phyloP scores from a whole-genome alignment of 2,329 filamentous ascomycete species.

The Ceratocystis variospora region DNA sequence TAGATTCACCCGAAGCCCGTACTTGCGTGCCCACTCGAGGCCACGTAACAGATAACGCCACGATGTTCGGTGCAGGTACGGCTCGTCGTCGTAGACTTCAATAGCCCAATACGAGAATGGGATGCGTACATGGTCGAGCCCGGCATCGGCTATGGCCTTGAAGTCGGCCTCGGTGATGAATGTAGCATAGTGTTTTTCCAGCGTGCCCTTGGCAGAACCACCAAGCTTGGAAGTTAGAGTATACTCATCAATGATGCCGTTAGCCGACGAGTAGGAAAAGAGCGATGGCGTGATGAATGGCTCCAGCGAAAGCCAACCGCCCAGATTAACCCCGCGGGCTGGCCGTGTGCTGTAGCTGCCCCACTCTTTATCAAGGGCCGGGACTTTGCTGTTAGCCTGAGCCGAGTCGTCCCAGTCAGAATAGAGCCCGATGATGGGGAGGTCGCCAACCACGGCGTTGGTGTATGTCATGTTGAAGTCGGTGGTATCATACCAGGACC shows the following conservation, averaged over 20 bases:
- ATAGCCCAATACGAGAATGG: slow-evolving; percentile 94
- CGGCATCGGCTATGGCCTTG: slow-evolving; percentile 68
- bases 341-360: slow-evolving; percentile 62
- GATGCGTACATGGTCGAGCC: slow-evolving; percentile 93
- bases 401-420: slow-evolving; percentile 73
- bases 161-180: slow-evolving; percentile 82
- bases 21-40: slow-evolving; percentile 87
- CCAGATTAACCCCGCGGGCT: slow-evolving; percentile 80
- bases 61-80: slow-evolving; percentile 71
- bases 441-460: slow-evolving; percentile 62
- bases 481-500: slow-evolving; percentile 75
- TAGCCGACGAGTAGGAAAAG: slow-evolving; percentile 51
- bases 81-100: slow-evolving; percentile 67
- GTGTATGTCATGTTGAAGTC: slow-evolving; percentile 96
- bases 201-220: slow-evolving; percentile 42
- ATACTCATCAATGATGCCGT: slow-evolving; percentile 75
- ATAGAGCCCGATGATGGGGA: slow-evolving; percentile 84
- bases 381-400: slow-evolving; percentile 64
- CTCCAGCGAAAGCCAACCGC: slow-evolving; percentile 87
- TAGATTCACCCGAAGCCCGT: slow-evolving; percentile 82
- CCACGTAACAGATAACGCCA: slow-evolving; percentile 88
- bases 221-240: slow-evolving; percentile 63
- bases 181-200: slow-evolving; percentile 85
- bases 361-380: slow-evolving; percentile 62
- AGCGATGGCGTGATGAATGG: slow-evolving; percentile 92